A percentile compares a stretch with the other conserved stretches of the same genome.
These are phyloP conservation scores for Candida nitratophila DNA, from an alignment of 805 yeast species.

Conservation along the genomic window DNA sequence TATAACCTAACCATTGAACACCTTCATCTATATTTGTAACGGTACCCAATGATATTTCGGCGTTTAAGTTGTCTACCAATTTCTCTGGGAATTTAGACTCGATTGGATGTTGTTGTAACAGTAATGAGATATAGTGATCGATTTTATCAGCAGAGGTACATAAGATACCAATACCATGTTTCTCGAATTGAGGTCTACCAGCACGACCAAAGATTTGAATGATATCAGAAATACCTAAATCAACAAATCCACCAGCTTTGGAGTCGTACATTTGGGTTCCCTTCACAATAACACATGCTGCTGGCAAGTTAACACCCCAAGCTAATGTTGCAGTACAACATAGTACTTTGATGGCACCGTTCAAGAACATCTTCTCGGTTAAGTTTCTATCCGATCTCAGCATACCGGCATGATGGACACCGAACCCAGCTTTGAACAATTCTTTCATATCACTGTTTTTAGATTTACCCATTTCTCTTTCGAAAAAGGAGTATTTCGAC, in stretches of 20 bases:
- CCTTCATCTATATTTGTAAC: constrained; percentile 94
- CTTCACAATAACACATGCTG: constrained; percentile 92
- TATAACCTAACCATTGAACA: constrained; percentile 95
- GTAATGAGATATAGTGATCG: constrained; percentile 81
- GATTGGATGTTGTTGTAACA: constrained; percentile 94
- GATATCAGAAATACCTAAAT: constrained; percentile 92
- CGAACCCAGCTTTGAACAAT: constrained; percentile 75
- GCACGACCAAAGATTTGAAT: constrained; percentile 99
- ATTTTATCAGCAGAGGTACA: constrained; percentile 77
- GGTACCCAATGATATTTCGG: constrained; percentile 92
- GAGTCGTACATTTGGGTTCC: constrained; percentile 96
- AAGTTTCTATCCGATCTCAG: constrained; percentile 81
- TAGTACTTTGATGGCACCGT: constrained; percentile 81
- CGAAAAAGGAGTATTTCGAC: constrained; percentile 35
- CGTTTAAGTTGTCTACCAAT: constrained; percentile 87
- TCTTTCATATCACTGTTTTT: constrained; percentile 77
- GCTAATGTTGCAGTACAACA: constrained; percentile 97
- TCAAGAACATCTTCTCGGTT: constrained; percentile 79
- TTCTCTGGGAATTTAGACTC: constrained; percentile 77
- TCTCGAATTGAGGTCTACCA: constrained; percentile 96
- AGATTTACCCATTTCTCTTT: constrained; percentile 63
- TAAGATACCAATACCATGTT: constrained; percentile 85
- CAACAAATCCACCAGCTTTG: constrained; percentile 89
- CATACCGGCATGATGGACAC: constrained; percentile 98
- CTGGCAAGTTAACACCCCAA: constrained; percentile 99